Evolutionary conservation across 169 alveolate species (phyloP), one percentile per base, ranked within the genome.

Genomic region (Babesia divergens): DNA sequence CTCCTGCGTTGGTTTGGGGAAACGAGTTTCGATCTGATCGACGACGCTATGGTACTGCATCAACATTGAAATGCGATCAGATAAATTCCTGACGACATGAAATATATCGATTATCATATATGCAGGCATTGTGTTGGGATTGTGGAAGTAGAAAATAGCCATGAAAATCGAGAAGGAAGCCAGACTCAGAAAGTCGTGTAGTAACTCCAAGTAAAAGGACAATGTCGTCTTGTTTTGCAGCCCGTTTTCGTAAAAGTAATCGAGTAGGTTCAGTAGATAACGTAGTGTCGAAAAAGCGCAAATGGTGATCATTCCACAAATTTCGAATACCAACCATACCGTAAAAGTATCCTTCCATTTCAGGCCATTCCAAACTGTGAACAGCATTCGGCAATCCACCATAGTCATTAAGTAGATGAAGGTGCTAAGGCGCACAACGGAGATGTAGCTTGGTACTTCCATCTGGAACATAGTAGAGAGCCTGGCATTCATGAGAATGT

Each of bases 91-190:
- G 34, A 67, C 28, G 16, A 64, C 94, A 43, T 91, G 94, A 66
- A 92, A 65, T 44, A 91, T 85, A 66, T 92, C 96, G 16, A 93
- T 93, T n/a, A 90, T 65, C 91, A 91, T 90, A 72, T 92, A 92
- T 22, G 91, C 71, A 9, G 96, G 96, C 42, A 92, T 69, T 16
- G 90, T 83, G 37, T 88, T 79, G 28, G 94, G 94, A 59, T 92
- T 91, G 38, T 89, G 89, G 53, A 90, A 37, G 66, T 91, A 84
- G 75, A 92, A 92, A 26, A 91, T 82, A 43, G 53, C 11, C 84
- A 70, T 71, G 53, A 80, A 80, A 5, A 42, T 83, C 18, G 68
- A 42, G 65, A 83, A 83, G 35, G 60, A 47, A 18, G 72, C 32
- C 34, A 82, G 71, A 40, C 89, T 79, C 68, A 68, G 28, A 18